A percentile compares a stretch with the other conserved stretches of the same genome.
Evolutionary conservation across 345 rosid genomes (phyloP).

Genomic region (Crucihimalaya himalaica): DNA sequence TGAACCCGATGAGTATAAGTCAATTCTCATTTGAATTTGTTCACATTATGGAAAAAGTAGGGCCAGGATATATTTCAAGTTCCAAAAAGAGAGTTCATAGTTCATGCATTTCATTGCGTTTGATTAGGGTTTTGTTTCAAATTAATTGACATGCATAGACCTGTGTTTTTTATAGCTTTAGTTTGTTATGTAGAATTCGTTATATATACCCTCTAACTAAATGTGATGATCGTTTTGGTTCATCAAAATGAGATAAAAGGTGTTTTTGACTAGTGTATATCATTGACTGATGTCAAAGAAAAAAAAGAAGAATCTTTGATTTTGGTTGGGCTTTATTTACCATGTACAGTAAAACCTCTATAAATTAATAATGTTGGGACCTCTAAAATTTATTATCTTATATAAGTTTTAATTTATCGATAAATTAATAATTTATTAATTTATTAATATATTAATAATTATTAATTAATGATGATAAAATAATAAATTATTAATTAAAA

Average conservation of each 20-base stretch:
- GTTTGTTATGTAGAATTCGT: neutral
- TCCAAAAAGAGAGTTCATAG: neutral
- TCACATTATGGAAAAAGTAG: slow-evolving; percentile 34
- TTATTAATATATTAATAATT: too few species aligned
- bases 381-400: too few species aligned
- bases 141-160: neutral
- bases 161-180: neutral
- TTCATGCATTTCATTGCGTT: neutral
- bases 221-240: neutral
- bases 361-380: too few species aligned
- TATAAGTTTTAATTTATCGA: too few species aligned
- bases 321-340: neutral
- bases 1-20: slow-evolving; percentile 33
- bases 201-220: neutral
- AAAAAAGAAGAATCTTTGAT: too few species aligned
- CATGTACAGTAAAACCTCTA: too few species aligned
- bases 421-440: too few species aligned
- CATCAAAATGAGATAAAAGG: neutral
- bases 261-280: neutral
- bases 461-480: too few species aligned
- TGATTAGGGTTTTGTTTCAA: neutral
- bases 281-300: too few species aligned
- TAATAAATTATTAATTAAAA: too few species aligned
- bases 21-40: slow-evolving; percentile 38
- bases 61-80: slow-evolving; percentile 11